Percentiles rank a stretch among this genome's conserved stretches.
Evolutionary conservation across 2,329 filamentous ascomycete species (phyloP).

Genomic region (Stylonectria norvegica): DNA sequence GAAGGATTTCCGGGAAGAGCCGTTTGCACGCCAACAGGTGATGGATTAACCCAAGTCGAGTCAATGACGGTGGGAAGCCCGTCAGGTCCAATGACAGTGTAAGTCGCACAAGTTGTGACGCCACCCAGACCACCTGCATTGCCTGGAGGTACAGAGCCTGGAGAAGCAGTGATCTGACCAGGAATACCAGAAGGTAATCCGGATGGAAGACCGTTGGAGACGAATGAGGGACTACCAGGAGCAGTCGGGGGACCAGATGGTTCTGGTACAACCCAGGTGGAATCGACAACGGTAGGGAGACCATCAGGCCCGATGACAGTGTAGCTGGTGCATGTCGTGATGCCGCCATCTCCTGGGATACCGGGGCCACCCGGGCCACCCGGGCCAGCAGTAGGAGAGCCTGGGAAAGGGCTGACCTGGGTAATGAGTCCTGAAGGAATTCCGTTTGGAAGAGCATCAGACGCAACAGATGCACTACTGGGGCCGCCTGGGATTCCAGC

Average conservation of each 20-base stretch:
- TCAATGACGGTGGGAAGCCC: not conserved
- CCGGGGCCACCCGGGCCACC: not conserved
- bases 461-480: constrained; percentile 11
- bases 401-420: constrained; percentile 10
- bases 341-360: not conserved
- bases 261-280: constrained; percentile 30
- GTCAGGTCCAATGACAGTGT: not conserved
- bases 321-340: constrained; percentile 21
- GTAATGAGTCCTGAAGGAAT: constrained; percentile 10
- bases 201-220: constrained; percentile 14
- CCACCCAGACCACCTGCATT: not conserved
- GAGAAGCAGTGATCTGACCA: constrained; percentile 15
- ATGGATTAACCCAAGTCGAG: constrained; percentile 1
- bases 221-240: constrained; percentile 19
- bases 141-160: constrained; percentile 2
- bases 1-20: no score
- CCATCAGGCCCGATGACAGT: constrained; percentile 20
- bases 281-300: constrained; percentile 30
- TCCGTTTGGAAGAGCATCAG: constrained; percentile 14
- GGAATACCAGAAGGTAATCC: constrained; percentile 12
- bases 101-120: constrained; percentile 1
- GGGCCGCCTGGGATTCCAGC: constrained; percentile 9
- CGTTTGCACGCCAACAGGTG: constrained; percentile 1
- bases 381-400: constrained; percentile 1
- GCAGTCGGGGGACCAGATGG: constrained; percentile 18